These are phyloP conservation scores for Atkinsonella hypoxylon DNA, from an alignment of 2,329 filamentous ascomycete species.

Conservation along the genomic window DNA sequence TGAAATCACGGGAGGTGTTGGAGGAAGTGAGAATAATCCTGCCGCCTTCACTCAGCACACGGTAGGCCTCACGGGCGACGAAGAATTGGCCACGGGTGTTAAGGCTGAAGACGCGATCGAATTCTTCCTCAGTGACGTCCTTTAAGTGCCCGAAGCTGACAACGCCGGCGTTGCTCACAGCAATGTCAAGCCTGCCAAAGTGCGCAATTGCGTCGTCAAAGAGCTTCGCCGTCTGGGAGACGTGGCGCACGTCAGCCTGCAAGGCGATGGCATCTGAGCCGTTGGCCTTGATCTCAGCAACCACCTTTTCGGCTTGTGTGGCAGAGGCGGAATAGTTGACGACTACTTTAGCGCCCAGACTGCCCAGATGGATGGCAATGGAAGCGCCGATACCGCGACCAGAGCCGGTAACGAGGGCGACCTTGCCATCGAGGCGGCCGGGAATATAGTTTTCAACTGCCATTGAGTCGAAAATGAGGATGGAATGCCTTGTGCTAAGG, in stretches of 20 bases:
- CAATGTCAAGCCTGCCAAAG: slow-evolving; percentile 58
- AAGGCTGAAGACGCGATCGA: slow-evolving; percentile 57
- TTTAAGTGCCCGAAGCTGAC: slow-evolving; percentile 57
- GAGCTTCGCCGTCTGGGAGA: slow-evolving; percentile 48
- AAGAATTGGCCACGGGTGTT: slow-evolving; percentile 63
- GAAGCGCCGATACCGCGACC: slow-evolving; percentile 47
- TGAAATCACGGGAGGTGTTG: slow-evolving; percentile 55
- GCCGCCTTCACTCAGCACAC: slow-evolving; percentile 54
- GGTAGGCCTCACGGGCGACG: slow-evolving; percentile 58
- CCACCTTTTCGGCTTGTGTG: slow-evolving; percentile 43
- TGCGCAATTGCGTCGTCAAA: slow-evolving; percentile 50
- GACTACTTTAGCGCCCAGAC: slow-evolving; percentile 43
- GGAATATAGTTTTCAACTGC: background rate
- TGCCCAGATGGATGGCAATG: slow-evolving; percentile 45
- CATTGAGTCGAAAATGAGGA: no score
- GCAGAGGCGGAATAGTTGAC: slow-evolving; percentile 48
- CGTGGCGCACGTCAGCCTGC: slow-evolving; percentile 56
- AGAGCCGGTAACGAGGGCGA: slow-evolving; percentile 25
- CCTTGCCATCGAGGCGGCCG: slow-evolving; percentile 19
- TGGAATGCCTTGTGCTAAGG: no score
- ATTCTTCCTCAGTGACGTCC: slow-evolving; percentile 59
- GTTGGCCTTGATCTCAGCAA: slow-evolving; percentile 37
- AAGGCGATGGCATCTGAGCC: slow-evolving; percentile 52
- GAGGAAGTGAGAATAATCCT: slow-evolving; percentile 63
- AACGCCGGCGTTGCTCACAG: slow-evolving; percentile 58